Percentiles rank a stretch among this genome's conserved stretches.
phyloP scores from a whole-genome alignment of 75 land plant genomes.

The Cunninghamia lanceolata region DNA sequence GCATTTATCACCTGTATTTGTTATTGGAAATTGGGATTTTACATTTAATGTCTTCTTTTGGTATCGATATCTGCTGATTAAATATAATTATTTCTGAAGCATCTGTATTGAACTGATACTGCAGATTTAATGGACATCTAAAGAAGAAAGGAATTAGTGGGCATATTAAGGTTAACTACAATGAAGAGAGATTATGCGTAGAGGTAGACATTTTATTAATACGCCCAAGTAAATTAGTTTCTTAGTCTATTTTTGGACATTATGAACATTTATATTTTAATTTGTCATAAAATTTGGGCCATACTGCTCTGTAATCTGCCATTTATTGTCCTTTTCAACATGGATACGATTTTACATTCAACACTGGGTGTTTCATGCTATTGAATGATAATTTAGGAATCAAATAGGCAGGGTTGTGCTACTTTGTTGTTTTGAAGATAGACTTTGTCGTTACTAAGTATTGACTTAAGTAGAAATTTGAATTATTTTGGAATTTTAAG shows the following conservation, averaged over 20 bases:
- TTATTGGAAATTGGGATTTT: background rate
- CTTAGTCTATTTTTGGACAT: background rate
- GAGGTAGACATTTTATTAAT: constrained; percentile 17
- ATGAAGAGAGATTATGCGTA: constrained; percentile 38
- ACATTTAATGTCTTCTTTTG: background rate
- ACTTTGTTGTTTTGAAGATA: background rate
- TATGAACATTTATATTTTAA: background rate
- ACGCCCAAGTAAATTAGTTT: background rate
- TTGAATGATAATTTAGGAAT: background rate
- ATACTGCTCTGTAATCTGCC: background rate
- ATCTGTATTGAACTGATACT: background rate
- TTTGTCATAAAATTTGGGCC: background rate
- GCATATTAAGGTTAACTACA: constrained; percentile 60
- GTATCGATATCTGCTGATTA: background rate
- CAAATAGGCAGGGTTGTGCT: background rate
- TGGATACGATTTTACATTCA: constrained; percentile 37
- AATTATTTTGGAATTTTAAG: background rate
- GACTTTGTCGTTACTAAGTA: background rate
- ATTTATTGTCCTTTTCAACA: constrained; percentile 24
- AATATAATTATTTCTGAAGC: background rate
- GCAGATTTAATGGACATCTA: constrained; percentile 85
- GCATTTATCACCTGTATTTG: background rate
- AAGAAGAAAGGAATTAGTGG: constrained; percentile 91
- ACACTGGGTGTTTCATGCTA: background rate
- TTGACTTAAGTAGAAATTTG: background rate